Conservation (phyloP, 495 filamentous ascomycete species). For the Lasiosphaeria miniovina region DNA sequence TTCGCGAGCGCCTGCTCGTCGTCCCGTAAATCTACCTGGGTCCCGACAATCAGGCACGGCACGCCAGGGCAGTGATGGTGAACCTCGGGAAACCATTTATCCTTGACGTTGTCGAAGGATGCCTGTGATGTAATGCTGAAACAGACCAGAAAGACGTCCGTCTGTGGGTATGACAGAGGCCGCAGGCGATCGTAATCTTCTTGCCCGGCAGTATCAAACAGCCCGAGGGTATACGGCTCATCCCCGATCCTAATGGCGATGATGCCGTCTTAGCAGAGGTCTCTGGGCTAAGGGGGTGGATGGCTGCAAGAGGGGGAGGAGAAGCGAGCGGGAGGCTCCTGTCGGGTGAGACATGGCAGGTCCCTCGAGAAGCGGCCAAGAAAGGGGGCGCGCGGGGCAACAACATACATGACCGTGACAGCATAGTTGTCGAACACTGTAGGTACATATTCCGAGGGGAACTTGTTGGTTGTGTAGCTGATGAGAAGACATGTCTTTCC, state of each 20-base stretch:
- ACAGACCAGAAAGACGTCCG: constrained; percentile 97
- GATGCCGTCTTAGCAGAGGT: constrained; percentile 18
- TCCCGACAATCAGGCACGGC: constrained; percentile 96
- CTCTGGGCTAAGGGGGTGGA: neutral
- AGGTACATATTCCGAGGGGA: constrained; percentile 98
- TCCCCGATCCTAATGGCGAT: constrained; percentile 80
- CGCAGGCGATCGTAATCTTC: constrained; percentile 98
- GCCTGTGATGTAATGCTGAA: constrained; percentile 99
- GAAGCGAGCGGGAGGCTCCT: neutral
- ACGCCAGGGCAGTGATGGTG: constrained; percentile 98
- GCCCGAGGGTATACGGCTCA: constrained; percentile 93
- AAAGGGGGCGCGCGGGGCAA: neutral
- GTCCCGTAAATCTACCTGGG: constrained; percentile 93
- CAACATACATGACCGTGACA: constrained; percentile 94
- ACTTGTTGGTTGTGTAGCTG: constrained; percentile 99
- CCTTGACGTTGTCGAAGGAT: constrained; percentile 97
- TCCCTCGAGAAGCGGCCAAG: constrained; percentile 2
- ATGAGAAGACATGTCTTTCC: constrained; percentile 98
- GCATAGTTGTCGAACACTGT: constrained; percentile 99
- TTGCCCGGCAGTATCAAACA: constrained; percentile 98
- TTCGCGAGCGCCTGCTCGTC: constrained; percentile 87
- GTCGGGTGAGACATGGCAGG: neutral
- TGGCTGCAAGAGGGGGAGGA: neutral
- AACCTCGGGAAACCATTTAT: constrained; percentile 99
- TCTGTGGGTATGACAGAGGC: constrained; percentile 95